Conservation (phyloP, 2,329 filamentous ascomycete species). For the Chaetothyriales sp. region DNA sequence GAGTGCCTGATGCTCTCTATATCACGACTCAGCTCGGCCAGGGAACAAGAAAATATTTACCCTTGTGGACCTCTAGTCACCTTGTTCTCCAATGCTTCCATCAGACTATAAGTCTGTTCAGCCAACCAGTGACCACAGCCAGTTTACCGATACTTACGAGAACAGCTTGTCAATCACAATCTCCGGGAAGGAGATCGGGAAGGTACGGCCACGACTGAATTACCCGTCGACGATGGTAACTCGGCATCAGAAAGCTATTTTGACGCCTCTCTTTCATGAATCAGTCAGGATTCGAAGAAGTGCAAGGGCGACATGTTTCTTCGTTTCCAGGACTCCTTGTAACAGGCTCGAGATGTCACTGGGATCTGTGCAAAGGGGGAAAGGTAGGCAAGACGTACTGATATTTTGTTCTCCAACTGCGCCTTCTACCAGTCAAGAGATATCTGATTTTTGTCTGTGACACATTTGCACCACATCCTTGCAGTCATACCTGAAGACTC, state of each 20-base stretch:
- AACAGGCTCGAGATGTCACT: no score
- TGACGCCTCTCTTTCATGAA: background rate
- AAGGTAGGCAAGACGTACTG: slow-evolving; percentile 21
- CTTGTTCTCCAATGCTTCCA: background rate
- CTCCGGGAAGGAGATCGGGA: background rate
- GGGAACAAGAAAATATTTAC: no score
- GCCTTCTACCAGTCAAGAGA: background rate
- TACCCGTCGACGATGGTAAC: background rate
- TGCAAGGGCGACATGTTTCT: background rate
- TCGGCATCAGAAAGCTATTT: background rate
- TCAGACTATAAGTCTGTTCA: background rate
- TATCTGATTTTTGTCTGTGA: background rate
- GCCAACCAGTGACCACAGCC: background rate
- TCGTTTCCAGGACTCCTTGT: background rate
- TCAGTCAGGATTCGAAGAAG: background rate
- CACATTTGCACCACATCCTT: background rate
- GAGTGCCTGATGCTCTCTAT: no score
- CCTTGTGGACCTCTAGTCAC: background rate
- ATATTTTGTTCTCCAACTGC: slow-evolving; percentile 26
- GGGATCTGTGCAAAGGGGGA: slow-evolving; percentile 30
- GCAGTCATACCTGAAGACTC: background rate
- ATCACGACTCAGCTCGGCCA: no score
- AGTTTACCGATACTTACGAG: background rate
- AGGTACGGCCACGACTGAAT: background rate
- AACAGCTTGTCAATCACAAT: background rate